Conservation (phyloP, 1,284 basidiomycete genomes). For the Ceratobasidium sp. region DNA sequence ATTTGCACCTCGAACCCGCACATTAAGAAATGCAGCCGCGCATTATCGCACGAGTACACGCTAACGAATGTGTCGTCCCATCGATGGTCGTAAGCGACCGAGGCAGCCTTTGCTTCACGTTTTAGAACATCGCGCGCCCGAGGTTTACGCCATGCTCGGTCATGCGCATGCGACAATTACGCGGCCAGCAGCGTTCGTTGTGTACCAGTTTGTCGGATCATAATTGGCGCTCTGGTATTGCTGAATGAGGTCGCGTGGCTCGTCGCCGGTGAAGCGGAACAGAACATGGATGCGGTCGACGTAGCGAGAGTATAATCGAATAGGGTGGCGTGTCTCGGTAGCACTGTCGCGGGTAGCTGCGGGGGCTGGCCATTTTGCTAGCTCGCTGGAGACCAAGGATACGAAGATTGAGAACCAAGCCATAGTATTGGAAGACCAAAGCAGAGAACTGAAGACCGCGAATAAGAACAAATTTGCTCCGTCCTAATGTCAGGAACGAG, state of each 20-base stretch:
- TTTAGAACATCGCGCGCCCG: constrained; percentile 98
- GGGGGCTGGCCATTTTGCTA: constrained; percentile 98
- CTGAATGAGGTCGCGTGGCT: constrained; percentile 97
- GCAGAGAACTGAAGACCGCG: constrained; percentile 99
- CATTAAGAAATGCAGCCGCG: constrained; percentile 98
- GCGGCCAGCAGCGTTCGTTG: constrained; percentile 99
- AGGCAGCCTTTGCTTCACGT: constrained; percentile 97
- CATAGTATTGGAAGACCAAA: constrained; percentile 98
- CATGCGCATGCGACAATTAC: constrained; percentile 98
- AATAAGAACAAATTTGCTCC: too few species aligned
- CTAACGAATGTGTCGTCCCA: constrained; percentile 98
- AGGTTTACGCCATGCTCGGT: constrained; percentile 99
- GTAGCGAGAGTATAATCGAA: constrained; percentile 94
- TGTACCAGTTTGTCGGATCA: constrained; percentile 98
- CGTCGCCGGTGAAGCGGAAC: constrained; percentile 98
- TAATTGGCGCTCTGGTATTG: constrained; percentile 96
- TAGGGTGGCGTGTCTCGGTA: constrained; percentile 93
- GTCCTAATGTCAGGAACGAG: too few species aligned
- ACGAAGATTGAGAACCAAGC: constrained; percentile 88
- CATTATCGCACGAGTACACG: constrained; percentile 98
- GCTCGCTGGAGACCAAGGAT: constrained; percentile 94
- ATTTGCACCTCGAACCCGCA: constrained; percentile 98
- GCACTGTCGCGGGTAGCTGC: constrained; percentile 91
- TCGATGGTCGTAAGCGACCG: constrained; percentile 98
- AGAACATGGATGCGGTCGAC: constrained; percentile 93